These are phyloP conservation scores for Astrothelium macrocarpum DNA, from an alignment of 495 filamentous ascomycete genomes.

Conservation along the genomic window DNA sequence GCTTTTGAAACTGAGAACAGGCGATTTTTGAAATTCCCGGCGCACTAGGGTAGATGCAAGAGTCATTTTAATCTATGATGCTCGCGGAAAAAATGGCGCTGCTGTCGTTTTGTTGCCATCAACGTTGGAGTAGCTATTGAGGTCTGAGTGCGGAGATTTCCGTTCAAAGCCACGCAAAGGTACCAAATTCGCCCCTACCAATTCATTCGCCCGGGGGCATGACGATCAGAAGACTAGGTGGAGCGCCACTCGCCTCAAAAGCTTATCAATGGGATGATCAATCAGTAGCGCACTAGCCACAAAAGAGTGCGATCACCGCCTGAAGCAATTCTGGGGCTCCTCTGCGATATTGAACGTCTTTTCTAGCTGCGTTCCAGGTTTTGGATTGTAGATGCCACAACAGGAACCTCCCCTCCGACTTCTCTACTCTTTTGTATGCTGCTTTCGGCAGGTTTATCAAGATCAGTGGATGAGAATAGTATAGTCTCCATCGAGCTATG, in stretches of 20 bases:
- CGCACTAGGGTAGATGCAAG: too few species aligned
- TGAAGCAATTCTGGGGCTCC: neutral
- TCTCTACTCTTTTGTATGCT: neutral
- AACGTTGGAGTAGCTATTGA: too few species aligned
- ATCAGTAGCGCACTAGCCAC: neutral
- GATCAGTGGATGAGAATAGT: neutral
- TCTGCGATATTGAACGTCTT: neutral
- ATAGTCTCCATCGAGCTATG: neutral
- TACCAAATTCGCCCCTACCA: neutral
- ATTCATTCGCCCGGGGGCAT: neutral
- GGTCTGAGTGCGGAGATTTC: neutral
- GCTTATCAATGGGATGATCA: constrained; percentile 1
- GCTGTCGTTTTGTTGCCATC: too few species aligned
- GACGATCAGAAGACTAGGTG: neutral
- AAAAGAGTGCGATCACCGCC: neutral
- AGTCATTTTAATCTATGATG: too few species aligned
- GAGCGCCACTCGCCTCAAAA: neutral
- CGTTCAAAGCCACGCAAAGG: neutral
- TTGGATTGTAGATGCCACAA: neutral
- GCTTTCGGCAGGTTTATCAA: neutral
- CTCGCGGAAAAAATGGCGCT: too few species aligned
- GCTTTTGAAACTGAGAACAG: too few species aligned
- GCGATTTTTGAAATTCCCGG: too few species aligned
- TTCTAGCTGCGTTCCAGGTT: neutral
- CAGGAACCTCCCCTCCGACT: neutral